phyloP scores from a whole-genome alignment of 169 alveolate species.

The Plasmodium sp. region DNA sequence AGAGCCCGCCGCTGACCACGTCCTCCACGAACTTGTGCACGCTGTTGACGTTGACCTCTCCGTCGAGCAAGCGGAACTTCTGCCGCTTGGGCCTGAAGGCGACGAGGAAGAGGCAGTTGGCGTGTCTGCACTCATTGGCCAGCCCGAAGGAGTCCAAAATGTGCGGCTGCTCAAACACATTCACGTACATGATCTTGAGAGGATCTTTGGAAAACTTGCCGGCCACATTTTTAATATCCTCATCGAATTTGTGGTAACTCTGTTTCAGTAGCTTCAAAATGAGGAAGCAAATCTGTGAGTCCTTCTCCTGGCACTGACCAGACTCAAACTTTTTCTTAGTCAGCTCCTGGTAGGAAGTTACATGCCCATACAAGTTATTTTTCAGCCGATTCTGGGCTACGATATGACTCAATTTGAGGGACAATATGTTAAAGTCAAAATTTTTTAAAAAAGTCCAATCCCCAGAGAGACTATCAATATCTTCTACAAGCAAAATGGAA shows the following conservation, averaged over 20 bases:
- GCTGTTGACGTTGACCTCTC: constrained; percentile 34
- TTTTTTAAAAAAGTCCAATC: constrained; percentile 58
- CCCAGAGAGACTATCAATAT: constrained; percentile 73
- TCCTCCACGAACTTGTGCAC: constrained; percentile 48
- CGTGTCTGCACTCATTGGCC: constrained; percentile 1
- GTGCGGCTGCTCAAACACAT: constrained; percentile 63
- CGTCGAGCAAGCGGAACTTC: constrained; percentile 32
- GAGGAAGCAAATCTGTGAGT: constrained; percentile 78
- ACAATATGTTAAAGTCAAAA: constrained; percentile 42
- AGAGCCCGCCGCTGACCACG: constrained; percentile 64
- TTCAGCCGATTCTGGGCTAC: constrained; percentile 67
- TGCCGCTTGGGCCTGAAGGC: constrained; percentile 72
- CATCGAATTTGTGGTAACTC: constrained; percentile 60
- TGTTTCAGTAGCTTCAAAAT: constrained; percentile 39
- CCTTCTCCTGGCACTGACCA: constrained; percentile 82
- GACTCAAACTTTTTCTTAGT: constrained; percentile 74
- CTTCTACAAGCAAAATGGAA: constrained; percentile 73
- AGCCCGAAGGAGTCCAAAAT: constrained; percentile 68
- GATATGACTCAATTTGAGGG: constrained; percentile 63
- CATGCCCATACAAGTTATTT: constrained; percentile 68
- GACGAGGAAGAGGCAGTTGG: constrained; percentile 35
- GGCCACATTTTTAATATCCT: constrained; percentile 79
- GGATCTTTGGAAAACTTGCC: constrained; percentile 81
- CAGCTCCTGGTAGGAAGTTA: constrained; percentile 77
- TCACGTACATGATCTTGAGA: constrained; percentile 78